Base-by-base conservation (phyloP, 768 basidiomycete genomes). In the Mycena venus region DNA sequence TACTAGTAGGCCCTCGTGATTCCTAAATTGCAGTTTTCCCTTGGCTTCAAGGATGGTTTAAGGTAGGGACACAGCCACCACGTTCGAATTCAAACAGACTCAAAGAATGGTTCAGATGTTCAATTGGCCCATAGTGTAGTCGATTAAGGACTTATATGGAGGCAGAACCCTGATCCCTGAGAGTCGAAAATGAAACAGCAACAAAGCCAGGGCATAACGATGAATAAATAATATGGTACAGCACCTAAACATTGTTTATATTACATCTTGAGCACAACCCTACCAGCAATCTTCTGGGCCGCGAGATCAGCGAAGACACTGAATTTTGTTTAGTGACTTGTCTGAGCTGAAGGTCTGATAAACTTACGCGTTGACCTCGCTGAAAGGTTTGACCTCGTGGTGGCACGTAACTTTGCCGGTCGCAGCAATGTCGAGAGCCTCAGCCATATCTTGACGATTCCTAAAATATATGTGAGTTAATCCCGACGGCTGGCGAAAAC, bases 401-500 rank as follows among this genome's bases (percentile, higher is more conserved):
- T 85, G 86, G 70, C 90, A 91, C 79, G 89, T 91, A 55, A 95
- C 92, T 76, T 91, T 92, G 14, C 94, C 94, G 23, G 84, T 79
- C 0, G 91, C 89, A 0, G 94, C 95, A 64, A 96, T 89, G 2
- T 90, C 88, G 23, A 96, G 86, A 1, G 96, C 93, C 81, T 97
- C 95, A n/a, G 88, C 82, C 11, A 91, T 88, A 77, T 96, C 96
- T 82, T 95, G 94, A 44, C 93, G 91, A 82, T 92, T 94, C 2
- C 93, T 92, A 32, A 44, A 51, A 32, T 31, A 70, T 77, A 14
- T 78, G 12, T 44, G 25, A n/a, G n/a, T n/a, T n/a, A n/a, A n/a
- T n/a, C 86, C 86, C 85, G 68, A 86, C 78, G 25, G 84, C 78
- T 3, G n/a, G n/a, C n/a, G n/a, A n/a, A n/a, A n/a, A n/a, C n/a